phyloP scores from a whole-genome alignment of 1,284 basidiomycete species.

The Microbotryum lychnidis-dioicae region DNA sequence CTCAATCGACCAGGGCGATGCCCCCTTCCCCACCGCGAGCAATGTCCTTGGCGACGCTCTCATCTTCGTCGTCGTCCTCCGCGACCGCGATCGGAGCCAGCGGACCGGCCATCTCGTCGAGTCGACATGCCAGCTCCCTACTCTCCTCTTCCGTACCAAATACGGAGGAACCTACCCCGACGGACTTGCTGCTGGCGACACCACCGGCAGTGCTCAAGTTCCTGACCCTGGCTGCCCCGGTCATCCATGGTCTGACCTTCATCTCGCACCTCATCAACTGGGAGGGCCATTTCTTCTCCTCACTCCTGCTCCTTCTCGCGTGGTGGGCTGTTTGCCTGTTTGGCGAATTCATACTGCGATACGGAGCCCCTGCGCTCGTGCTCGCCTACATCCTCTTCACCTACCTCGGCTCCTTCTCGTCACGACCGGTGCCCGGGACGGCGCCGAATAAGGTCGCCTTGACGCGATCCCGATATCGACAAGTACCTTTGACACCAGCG shows the following conservation, averaged over 20 bases:
- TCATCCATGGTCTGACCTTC: slow-evolving; percentile 25
- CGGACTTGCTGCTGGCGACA: slow-evolving; percentile 33
- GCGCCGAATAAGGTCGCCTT: too few relatives aligned
- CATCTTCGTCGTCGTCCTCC: not conserved
- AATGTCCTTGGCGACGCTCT: not conserved
- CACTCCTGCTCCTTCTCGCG: slow-evolving; percentile 29
- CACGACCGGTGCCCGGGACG: not conserved
- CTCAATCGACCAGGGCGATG: slow-evolving; percentile 16
- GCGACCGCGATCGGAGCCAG: slow-evolving; percentile 2
- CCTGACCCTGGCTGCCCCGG: slow-evolving; percentile 30
- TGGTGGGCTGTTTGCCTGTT: slow-evolving; percentile 34
- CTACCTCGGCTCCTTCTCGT: slow-evolving; percentile 13
- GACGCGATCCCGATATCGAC: too few relatives aligned
- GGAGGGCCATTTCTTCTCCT: slow-evolving; percentile 30
- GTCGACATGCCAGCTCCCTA: slow-evolving; percentile 7
- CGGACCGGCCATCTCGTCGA: slow-evolving; percentile 1
- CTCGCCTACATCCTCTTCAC: slow-evolving; percentile 13
- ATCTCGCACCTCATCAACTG: slow-evolving; percentile 32
- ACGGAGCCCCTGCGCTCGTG: slow-evolving; percentile 29
- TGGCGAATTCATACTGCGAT: slow-evolving; percentile 23
- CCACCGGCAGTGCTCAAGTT: slow-evolving; percentile 34
- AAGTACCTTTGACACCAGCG: slow-evolving; percentile 20
- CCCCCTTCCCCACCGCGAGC: slow-evolving; percentile 4
- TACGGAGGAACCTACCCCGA: slow-evolving; percentile 28
- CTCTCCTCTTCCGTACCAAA: slow-evolving; percentile 23